These are phyloP conservation scores for Bathelium albidoporum DNA, from an alignment of 495 filamentous ascomycete species.

Conservation along the genomic window DNA sequence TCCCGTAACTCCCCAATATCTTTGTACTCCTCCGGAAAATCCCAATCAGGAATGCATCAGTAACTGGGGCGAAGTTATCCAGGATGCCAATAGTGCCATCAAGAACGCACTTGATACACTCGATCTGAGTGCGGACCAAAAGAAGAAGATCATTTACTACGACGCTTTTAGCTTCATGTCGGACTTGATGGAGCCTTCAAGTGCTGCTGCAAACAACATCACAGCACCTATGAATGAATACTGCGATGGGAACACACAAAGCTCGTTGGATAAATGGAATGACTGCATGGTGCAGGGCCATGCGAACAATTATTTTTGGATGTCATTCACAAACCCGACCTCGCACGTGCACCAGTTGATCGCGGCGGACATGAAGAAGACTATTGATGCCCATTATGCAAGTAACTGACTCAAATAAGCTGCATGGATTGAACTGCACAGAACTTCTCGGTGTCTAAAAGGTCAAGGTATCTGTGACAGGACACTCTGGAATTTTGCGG, in stretches of 20 bases:
- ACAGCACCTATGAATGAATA: conserved; percentile 2
- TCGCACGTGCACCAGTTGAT: conserved; percentile 13
- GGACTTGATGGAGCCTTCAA: conserved; percentile 7
- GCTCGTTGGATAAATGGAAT: conserved; percentile 5
- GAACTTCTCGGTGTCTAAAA: too few species aligned
- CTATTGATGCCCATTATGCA: conserved; percentile 5
- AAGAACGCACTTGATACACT: conserved; percentile 6
- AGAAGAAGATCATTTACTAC: conserved; percentile 20
- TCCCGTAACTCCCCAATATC: conserved; percentile 14
- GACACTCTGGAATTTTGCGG: too few species aligned
- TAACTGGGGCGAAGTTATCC: conserved; percentile 17
- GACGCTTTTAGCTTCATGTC: conserved; percentile 20
- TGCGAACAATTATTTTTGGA: conserved; percentile 10
- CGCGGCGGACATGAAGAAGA: conserved; percentile 14
- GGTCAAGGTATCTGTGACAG: too few species aligned
- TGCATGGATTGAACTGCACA: too few species aligned
- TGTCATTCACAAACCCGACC: conserved; percentile 11
- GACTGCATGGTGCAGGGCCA: conserved; percentile 7
- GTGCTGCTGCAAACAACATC: background rate
- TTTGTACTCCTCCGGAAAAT: conserved; percentile 9
- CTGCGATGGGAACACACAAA: conserved; percentile 9
- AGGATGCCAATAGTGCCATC: conserved; percentile 13
- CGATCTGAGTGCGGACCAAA: conserved; percentile 6
- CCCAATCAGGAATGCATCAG: conserved; percentile 9
- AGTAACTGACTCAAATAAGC: too few species aligned